Conservation (phyloP, 2,329 filamentous ascomycete species). For the Clonostachys chloroleuca region DNA sequence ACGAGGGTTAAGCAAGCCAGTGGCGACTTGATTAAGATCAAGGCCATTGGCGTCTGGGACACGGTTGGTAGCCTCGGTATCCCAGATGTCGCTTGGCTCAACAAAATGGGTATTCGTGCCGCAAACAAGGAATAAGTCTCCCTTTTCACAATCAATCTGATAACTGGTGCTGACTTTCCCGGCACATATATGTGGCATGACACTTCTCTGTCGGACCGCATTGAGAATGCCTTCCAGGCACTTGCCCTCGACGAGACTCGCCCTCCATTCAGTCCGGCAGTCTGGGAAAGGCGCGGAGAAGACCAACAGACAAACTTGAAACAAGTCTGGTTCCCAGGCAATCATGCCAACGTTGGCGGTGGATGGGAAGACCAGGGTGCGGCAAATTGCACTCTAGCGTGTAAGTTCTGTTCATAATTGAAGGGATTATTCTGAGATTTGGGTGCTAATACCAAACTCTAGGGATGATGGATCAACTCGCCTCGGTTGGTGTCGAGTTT, state of each 20-base stretch:
- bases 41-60: constrained; percentile 2
- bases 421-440: background rate
- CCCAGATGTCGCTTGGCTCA: constrained; percentile 1
- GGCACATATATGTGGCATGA: constrained; percentile 2
- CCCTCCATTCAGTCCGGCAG: constrained; percentile 1
- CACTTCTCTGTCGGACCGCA: constrained; percentile 1
- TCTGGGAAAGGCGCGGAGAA: background rate
- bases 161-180: background rate
- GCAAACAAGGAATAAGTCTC: constrained; percentile 2
- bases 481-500: constrained; percentile 46
- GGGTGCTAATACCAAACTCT: too few species aligned
- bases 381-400: constrained; percentile 1
- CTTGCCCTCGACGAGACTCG: constrained; percentile 2
- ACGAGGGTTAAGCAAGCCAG: constrained; percentile 15
- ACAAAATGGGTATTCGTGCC: constrained; percentile 1
- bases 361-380: constrained; percentile 1
- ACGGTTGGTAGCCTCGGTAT: constrained; percentile 1
- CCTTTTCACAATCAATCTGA: background rate
- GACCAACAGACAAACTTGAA: background rate
- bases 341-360: constrained; percentile 1
- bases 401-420: background rate
- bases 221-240: constrained; percentile 2
- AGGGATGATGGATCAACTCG: constrained; percentile 35
- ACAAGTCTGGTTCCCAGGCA: constrained; percentile 2
- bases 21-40: constrained; percentile 2